Base-by-base conservation (phyloP, 176 grass and related monocot genomes). In the Oryza meridionalis region DNA sequence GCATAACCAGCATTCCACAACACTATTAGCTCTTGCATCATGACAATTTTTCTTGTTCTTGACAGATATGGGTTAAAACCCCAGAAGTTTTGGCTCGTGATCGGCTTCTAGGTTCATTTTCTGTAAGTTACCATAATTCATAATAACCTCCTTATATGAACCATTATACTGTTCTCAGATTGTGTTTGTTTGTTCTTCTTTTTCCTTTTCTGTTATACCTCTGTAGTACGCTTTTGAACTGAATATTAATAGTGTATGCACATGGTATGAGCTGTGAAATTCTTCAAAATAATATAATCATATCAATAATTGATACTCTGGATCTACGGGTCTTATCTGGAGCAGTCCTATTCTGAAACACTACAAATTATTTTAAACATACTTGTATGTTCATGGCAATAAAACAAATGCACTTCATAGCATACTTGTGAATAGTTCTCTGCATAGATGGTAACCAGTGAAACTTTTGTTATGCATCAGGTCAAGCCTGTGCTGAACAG, bases 41-140 rank as follows among this genome's bases (percentile, higher is more conserved):
- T 82, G 49, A 81, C 49, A 47, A 7, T 26, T 27, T 46, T 81
- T 65, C 7, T 51, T 75, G 1, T 67, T 59, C 22, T 81, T 85
- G 65, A n/a, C 89, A 98, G 93, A 95, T 95, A 90, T 95, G 96
- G 96, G 93, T 98, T 83, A 94, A 95, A 85, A 98, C 93, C 7
- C 96, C 93, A 46, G 96, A 98, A 91, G 91, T 95, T 72, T 78
- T 98, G 87, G 93, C 96, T 80, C 96, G 89, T 50, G 96, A 98
- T 89, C 89, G 91, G 25, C 93, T 98, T 89, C 74, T 98, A 71
- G 96, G 93, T 71, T 95, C 96, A 78, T 95, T 95, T 88, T 95
- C 96, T 81, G 96, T 95, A 88, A 93, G 93, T 82, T 70, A 26
- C 24, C 69, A 31, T 31, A n/a, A 71, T 37, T 12, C 70, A 27